phyloP scores from a whole-genome alignment of 2,329 filamentous ascomycete genomes.

The Colletotrichum lupini region DNA sequence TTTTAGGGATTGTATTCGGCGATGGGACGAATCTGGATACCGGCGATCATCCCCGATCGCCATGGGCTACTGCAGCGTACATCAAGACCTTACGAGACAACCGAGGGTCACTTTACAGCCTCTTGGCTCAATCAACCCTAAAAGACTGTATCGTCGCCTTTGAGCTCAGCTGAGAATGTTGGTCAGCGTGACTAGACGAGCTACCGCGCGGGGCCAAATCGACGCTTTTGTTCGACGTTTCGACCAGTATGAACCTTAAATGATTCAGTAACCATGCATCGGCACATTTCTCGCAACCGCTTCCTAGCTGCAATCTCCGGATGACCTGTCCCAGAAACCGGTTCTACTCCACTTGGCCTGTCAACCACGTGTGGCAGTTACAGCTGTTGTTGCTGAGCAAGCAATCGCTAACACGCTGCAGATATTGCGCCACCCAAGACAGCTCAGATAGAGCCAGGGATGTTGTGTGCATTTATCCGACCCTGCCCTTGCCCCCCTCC shows the following conservation, averaged over 20 bases:
- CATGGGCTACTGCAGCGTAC: constrained; percentile 2
- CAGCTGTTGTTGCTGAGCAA: constrained; percentile 11
- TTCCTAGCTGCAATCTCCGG: constrained; percentile 18
- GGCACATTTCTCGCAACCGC: not conserved
- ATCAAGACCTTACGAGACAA: not conserved
- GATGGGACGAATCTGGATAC: constrained; percentile 13
- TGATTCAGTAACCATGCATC: constrained; percentile 24
- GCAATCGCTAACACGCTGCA: constrained; percentile 19
- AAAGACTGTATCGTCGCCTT: not conserved
- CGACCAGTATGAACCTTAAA: constrained; percentile 7
- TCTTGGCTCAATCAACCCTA: not conserved
- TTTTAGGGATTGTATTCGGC: not conserved
- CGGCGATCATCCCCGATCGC: constrained; percentile 8
- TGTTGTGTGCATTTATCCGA: not conserved
- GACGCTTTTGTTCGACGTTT: not conserved
- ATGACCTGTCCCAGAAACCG: not conserved
- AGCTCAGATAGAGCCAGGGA: not conserved
- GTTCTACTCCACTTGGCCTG: constrained; percentile 1
- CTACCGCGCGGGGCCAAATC: constrained; percentile 5
- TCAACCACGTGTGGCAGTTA: constrained; percentile 14
- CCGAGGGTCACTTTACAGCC: not conserved
- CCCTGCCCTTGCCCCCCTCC: not conserved
- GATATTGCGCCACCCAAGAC: constrained; percentile 11
- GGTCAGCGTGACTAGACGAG: not conserved
- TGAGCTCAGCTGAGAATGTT: not conserved